phyloP scores from a whole-genome alignment of 2,329 filamentous ascomycete species.

The Camillea tinctor region DNA sequence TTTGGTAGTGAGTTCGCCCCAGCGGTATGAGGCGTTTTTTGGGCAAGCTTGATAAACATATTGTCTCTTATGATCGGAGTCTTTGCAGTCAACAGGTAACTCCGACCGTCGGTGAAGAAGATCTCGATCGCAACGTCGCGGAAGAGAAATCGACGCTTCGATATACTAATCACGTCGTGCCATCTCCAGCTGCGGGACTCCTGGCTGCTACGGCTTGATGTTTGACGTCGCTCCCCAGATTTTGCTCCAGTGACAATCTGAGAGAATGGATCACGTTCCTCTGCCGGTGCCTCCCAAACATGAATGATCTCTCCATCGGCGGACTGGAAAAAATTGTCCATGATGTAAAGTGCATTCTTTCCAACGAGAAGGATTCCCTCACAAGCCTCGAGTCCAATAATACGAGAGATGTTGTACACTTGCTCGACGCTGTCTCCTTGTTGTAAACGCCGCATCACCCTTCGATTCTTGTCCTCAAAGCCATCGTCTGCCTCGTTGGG shows the following conservation, averaged over 20 bases:
- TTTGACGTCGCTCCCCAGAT: conserved; percentile 59
- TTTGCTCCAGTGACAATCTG: conserved; percentile 82
- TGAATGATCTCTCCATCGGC: conserved; percentile 96
- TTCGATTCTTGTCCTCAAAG: conserved; percentile 96
- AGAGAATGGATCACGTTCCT: conserved; percentile 93
- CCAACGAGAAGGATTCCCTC: conserved; percentile 93
- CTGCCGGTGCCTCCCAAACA: conserved; percentile 86
- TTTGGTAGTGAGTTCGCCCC: conserved; percentile 68
- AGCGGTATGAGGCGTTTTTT: conserved; percentile 77
- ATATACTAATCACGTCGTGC: conserved; percentile 91
- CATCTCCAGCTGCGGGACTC: conserved; percentile 90
- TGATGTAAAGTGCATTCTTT: conserved; percentile 87
- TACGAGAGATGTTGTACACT: conserved; percentile 92
- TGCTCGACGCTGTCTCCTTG: conserved; percentile 89
- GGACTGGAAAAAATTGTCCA: conserved; percentile 95
- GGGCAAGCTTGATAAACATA: conserved; percentile 71
- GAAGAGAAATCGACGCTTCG: conserved; percentile 92
- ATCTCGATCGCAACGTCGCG: conserved; percentile 95
- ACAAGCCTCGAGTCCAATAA: conserved; percentile 88
- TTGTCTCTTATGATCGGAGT: conserved; percentile 74
- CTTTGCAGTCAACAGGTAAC: conserved; percentile 86
- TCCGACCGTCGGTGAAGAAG: conserved; percentile 95
- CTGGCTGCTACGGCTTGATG: conserved; percentile 62
- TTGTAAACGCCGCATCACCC: conserved; percentile 92
- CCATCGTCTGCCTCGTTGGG: conserved; percentile 70